Evolutionary conservation across 768 basidiomycete species (phyloP).

Genomic region (Lepiota brunneoincarnata): DNA sequence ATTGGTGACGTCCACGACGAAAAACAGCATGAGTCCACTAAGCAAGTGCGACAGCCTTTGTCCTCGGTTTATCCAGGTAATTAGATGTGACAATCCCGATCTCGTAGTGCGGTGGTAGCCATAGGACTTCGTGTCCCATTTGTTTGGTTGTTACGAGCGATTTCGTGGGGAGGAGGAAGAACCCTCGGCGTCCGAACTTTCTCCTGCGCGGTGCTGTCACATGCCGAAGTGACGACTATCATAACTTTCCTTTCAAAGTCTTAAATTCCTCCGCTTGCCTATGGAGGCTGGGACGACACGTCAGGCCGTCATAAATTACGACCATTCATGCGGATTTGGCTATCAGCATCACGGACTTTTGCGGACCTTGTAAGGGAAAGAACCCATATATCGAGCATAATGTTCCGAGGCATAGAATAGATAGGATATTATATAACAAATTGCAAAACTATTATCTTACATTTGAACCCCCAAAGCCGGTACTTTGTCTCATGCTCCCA

Average conservation of each 20-base stretch:
- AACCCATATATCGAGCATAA: neutral
- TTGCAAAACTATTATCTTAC: slow-evolving; percentile 47
- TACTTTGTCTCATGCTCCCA: slow-evolving; percentile 72
- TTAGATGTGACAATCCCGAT: no score
- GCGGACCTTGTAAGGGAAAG: neutral
- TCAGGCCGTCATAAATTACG: neutral
- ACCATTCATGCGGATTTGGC: no score
- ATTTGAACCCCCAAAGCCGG: slow-evolving; percentile 76
- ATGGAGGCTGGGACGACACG: neutral
- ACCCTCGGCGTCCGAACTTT: neutral
- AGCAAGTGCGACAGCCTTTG: neutral
- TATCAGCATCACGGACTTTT: no score
- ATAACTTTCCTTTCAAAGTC: neutral
- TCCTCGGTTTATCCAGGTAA: slow-evolving; percentile 1
- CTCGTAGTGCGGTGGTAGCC: no score
- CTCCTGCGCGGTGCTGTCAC: slow-evolving; percentile 4
- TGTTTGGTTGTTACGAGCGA: no score
- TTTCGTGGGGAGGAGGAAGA: neutral
- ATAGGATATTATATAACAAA: neutral
- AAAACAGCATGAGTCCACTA: no score
- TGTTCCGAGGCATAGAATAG: neutral
- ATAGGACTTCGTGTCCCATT: no score
- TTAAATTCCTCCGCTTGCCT: neutral
- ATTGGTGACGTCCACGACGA: neutral
- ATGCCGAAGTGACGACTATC: neutral